phyloP scores from a whole-genome alignment of 371 early-diverging fungal genomes.

The Mortierella sp. region DNA sequence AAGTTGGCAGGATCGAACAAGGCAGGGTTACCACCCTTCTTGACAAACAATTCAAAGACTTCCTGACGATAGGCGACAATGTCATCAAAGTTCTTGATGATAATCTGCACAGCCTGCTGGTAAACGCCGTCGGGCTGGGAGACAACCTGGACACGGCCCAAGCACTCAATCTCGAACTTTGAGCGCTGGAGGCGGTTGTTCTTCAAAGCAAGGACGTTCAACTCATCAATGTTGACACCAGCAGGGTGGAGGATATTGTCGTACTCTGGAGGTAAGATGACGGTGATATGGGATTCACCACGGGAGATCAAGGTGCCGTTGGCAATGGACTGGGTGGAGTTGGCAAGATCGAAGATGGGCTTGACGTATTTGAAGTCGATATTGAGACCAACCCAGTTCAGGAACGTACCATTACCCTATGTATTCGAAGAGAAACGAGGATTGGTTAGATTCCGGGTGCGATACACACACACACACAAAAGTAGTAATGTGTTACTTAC shows the following conservation, averaged over 20 bases:
- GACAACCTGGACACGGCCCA: constrained; percentile 71
- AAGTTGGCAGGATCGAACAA: constrained; percentile 72
- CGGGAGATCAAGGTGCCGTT: constrained; percentile 63
- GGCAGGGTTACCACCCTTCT: constrained; percentile 70
- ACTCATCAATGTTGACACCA: constrained; percentile 77
- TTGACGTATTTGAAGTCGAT: constrained; percentile 70
- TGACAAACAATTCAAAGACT: constrained; percentile 63
- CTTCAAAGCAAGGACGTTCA: constrained; percentile 70
- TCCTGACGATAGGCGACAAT: constrained; percentile 63
- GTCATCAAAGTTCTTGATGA: constrained; percentile 45
- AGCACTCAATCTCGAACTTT: constrained; percentile 68
- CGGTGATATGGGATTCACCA: constrained; percentile 86
- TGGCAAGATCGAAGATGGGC: constrained; percentile 67
- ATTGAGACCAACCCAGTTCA: constrained; percentile 74
- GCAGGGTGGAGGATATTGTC: constrained; percentile 64
- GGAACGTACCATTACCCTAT: constrained; percentile 38
- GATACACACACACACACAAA: not conserved
- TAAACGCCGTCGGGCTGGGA: constrained; percentile 32
- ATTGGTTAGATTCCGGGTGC: no score
- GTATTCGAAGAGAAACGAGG: not conserved
- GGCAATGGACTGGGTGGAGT: constrained; percentile 56
- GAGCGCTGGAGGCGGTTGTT: constrained; percentile 67
- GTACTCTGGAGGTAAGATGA: constrained; percentile 83
- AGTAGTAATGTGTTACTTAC: constrained; percentile 13
- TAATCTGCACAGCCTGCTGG: constrained; percentile 47